phyloP scores from a whole-genome alignment of 2,329 filamentous ascomycete species.

The Epichloe typhina region DNA sequence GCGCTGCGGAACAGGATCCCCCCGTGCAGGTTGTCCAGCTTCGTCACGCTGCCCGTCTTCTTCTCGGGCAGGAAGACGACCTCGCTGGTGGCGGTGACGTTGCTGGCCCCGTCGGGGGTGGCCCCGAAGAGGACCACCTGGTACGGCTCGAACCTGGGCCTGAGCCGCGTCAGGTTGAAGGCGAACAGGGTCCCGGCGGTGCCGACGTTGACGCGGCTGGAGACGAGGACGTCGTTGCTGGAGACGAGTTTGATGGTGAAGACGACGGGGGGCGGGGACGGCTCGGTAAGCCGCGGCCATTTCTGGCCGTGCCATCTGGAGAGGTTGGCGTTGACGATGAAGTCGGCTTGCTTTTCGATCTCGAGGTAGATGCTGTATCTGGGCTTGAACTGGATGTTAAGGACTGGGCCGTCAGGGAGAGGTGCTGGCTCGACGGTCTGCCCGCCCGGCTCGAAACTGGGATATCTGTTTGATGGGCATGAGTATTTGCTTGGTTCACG shows the following conservation, averaged over 20 bases:
- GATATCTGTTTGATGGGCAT: slow-evolving; percentile 13
- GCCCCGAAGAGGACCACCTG: slow-evolving; percentile 24
- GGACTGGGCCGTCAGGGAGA: slow-evolving; percentile 18
- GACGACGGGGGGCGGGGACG: slow-evolving; percentile 12
- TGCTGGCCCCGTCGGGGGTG: slow-evolving; percentile 16
- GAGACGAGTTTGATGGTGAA: slow-evolving; percentile 25
- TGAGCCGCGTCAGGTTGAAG: slow-evolving; percentile 24
- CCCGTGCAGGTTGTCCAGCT: slow-evolving; percentile 33
- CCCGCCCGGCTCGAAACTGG: slow-evolving; percentile 32
- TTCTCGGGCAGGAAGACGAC: slow-evolving; percentile 31
- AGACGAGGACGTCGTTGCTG: slow-evolving; percentile 18
- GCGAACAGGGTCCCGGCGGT: slow-evolving; percentile 21
- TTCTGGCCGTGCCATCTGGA: slow-evolving; percentile 27
- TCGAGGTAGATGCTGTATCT: slow-evolving; percentile 34
- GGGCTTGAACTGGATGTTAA: slow-evolving; percentile 31
- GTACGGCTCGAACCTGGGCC: slow-evolving; percentile 24
- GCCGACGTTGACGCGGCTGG: slow-evolving; percentile 21
- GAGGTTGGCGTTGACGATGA: slow-evolving; percentile 29
- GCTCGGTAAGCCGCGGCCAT: slow-evolving; percentile 18
- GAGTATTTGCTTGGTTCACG: background rate
- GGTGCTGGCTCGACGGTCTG: slow-evolving; percentile 24
- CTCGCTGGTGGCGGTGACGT: slow-evolving; percentile 23
- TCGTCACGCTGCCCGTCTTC: slow-evolving; percentile 27
- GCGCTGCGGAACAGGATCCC: slow-evolving; percentile 26
- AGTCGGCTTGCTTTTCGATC: slow-evolving; percentile 25